These are phyloP conservation scores for Pseudopediastrum boryanum DNA, from an alignment of 139 green algal species.

Conservation along the genomic window DNA sequence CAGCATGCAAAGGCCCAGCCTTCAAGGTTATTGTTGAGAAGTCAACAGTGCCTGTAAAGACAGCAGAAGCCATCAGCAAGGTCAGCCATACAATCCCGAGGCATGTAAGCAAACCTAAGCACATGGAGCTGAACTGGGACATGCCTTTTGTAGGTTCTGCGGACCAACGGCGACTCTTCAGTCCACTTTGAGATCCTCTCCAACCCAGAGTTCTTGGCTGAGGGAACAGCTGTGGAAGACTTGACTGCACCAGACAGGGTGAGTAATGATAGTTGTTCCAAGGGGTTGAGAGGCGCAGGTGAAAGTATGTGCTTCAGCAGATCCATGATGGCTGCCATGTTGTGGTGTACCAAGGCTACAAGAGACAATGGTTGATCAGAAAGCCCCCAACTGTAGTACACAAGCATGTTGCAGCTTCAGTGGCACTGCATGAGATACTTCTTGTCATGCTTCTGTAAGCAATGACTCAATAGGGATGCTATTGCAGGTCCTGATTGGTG, in stretches of 20 bases:
- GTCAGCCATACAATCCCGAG: slow-evolving; percentile 63
- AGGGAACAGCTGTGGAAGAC: slow-evolving; percentile 55
- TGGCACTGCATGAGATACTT: no score
- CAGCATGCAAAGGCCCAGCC: slow-evolving; percentile 65
- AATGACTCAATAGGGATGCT: no score
- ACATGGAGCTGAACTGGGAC: slow-evolving; percentile 35
- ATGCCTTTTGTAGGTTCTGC: slow-evolving; percentile 65
- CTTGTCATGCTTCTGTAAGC: no score
- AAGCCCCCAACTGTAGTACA: no score
- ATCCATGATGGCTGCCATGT: no score
- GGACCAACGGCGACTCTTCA: slow-evolving; percentile 68
- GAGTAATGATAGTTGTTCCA: background rate
- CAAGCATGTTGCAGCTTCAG: no score
- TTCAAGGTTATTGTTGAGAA: slow-evolving; percentile 99
- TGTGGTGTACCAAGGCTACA: no score
- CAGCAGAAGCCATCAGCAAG: slow-evolving; percentile 97
- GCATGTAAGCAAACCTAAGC: background rate
- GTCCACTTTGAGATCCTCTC: slow-evolving; percentile 97
- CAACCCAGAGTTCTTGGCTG: slow-evolving; percentile 92
- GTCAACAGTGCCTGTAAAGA: slow-evolving; percentile 99
- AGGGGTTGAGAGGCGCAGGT: no score
- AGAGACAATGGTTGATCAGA: no score
- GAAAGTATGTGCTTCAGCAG: no score
- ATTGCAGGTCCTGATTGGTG: slow-evolving; percentile 35
- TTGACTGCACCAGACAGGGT: slow-evolving; percentile 28